These are phyloP conservation scores for Phytophthora palmivora DNA, from an alignment of 352 stramenopile genomes.

Conservation along the genomic window DNA sequence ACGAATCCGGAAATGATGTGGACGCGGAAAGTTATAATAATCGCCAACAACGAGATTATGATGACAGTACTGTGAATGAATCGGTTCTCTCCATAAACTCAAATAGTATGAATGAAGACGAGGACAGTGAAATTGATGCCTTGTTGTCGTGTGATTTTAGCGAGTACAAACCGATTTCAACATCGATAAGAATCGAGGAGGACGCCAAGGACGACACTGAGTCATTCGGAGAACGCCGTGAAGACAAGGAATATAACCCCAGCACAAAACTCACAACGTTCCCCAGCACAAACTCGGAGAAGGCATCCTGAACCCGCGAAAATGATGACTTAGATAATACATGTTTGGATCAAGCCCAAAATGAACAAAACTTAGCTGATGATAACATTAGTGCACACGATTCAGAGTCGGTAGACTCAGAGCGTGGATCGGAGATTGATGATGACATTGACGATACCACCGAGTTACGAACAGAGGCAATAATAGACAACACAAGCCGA, in stretches of 20 bases:
- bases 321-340: too few relatives aligned
- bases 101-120: background rate
- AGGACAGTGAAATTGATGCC: background rate
- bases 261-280: too few relatives aligned
- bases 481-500: too few relatives aligned
- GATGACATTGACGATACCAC: too few relatives aligned
- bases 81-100: background rate
- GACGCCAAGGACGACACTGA: background rate
- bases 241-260: background rate
- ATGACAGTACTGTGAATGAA: background rate
- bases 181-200: background rate
- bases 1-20: background rate
- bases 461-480: too few relatives aligned
- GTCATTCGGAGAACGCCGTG: background rate
- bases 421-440: background rate
- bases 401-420: background rate
- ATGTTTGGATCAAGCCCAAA: too few relatives aligned
- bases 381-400: too few relatives aligned
- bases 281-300: too few relatives aligned
- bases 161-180: background rate
- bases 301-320: too few relatives aligned
- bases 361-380: too few relatives aligned
- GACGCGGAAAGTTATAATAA: too few relatives aligned
- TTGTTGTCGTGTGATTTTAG: background rate
- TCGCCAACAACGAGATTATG: background rate